A percentile compares a stretch with the other conserved stretches of the same genome.
phyloP scores from a whole-genome alignment of 2,329 filamentous ascomycete genomes.

The Magnaporthiopsis rhizophila region DNA sequence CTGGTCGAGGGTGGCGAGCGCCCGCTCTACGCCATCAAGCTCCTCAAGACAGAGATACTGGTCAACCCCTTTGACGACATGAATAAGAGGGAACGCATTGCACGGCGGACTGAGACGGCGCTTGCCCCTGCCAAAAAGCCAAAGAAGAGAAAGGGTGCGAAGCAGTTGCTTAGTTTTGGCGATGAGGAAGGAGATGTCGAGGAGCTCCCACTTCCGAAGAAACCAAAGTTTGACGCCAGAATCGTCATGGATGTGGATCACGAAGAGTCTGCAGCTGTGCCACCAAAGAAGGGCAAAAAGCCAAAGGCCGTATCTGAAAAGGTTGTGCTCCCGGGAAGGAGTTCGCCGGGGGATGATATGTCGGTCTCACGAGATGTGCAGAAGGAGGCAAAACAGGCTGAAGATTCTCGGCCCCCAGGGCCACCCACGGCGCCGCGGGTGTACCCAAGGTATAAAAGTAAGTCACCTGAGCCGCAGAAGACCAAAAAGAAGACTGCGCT shows the following conservation, averaged over 20 bases:
- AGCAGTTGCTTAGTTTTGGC: slow-evolving; percentile 71
- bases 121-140: slow-evolving; percentile 43
- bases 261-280: slow-evolving; percentile 20
- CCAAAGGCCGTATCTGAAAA: slow-evolving; percentile 21
- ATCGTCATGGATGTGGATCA: slow-evolving; percentile 54
- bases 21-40: slow-evolving; percentile 77
- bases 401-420: background rate
- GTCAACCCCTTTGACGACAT: slow-evolving; percentile 79
- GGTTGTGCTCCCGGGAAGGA: slow-evolving; percentile 13
- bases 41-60: slow-evolving; percentile 65
- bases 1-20: slow-evolving; percentile 70
- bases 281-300: slow-evolving; percentile 16
- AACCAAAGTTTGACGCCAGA: slow-evolving; percentile 70
- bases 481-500: slow-evolving; percentile 41
- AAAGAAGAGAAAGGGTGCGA: slow-evolving; percentile 67
- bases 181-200: slow-evolving; percentile 58
- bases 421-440: background rate
- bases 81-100: slow-evolving; percentile 57
- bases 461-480: slow-evolving; percentile 27
- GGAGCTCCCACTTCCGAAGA: slow-evolving; percentile 56
- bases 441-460: slow-evolving; percentile 5
- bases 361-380: background rate
- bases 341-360: background rate
- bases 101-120: slow-evolving; percentile 37
- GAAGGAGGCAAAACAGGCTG: background rate